Evolutionary conservation across 2,329 filamentous ascomycete genomes (phyloP).

Genomic region (Hypoxylon sp.): DNA sequence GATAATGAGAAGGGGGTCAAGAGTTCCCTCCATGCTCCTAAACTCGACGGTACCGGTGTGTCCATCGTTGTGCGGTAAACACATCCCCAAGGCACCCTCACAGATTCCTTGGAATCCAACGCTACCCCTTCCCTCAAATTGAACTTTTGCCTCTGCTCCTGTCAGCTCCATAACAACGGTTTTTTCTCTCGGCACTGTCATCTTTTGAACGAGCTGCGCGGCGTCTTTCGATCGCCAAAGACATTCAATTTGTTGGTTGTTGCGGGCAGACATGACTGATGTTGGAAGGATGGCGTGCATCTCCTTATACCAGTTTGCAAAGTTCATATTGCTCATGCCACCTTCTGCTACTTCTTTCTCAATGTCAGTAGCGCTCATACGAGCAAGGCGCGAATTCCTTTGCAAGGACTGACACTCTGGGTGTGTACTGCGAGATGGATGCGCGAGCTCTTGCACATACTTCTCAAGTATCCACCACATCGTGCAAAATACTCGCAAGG

Average conservation of each 20-base stretch:
- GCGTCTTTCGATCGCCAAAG: slow-evolving; percentile 25
- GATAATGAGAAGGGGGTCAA: slow-evolving; percentile 25
- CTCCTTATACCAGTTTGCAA: background rate
- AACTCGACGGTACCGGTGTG: slow-evolving; percentile 36
- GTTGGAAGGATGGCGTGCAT: slow-evolving; percentile 26
- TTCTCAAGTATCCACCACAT: slow-evolving; percentile 37
- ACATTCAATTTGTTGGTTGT: slow-evolving; percentile 8
- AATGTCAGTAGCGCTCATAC: background rate
- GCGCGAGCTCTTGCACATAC: slow-evolving; percentile 13
- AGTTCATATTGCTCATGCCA: background rate
- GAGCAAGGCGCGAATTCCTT: slow-evolving; percentile 3
- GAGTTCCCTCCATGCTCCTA: slow-evolving; percentile 23
- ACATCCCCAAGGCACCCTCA: background rate
- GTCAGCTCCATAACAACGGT: background rate
- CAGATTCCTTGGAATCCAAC: slow-evolving; percentile 37
- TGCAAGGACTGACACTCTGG: slow-evolving; percentile 17
- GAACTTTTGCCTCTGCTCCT: background rate
- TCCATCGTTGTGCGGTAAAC: slow-evolving; percentile 22
- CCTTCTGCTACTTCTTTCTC: background rate
- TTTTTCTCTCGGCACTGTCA: slow-evolving; percentile 1
- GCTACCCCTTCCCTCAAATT: slow-evolving; percentile 18
- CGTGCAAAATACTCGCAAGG: slow-evolving; percentile 28
- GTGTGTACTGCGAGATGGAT: slow-evolving; percentile 22
- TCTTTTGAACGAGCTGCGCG: slow-evolving; percentile 6
- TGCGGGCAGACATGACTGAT: background rate